Base-by-base conservation (phyloP, 345 rosid genomes). In the Hypericum androsaemum region DNA sequence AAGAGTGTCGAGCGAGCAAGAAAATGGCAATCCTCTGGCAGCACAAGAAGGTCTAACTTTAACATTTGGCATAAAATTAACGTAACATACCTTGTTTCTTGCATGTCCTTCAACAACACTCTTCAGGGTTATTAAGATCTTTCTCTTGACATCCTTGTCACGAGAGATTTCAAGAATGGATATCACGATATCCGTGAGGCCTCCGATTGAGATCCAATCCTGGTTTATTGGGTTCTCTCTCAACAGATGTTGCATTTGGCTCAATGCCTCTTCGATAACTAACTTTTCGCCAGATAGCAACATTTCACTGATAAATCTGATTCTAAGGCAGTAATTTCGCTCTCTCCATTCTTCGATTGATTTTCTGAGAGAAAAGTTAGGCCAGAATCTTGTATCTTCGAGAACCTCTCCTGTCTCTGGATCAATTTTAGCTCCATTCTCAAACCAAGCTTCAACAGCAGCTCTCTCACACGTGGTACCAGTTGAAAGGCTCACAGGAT, bases 321-420 rank as follows among this genome's bases (percentile, higher is more conserved):
- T 74, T 63, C 61, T 62, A 41, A 82, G 82, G 67, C 88, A 82
- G 56, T 77, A 77, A 54, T 82, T 82, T 41, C 76, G 73, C 63
- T 82, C 88, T 61, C 76, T 79, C 88, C 88, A 82, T 66, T 82
- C 88, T 50, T 79, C 84, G 62, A 82, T 79, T 14, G 88, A 77
- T 61, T 77, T 77, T 63, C 84, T 71, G 12, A 82, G 75, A 5
- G 69, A 72, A 45, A 72, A 63, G 56, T 82, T 82, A 43, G 88
- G 67, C 71, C 88, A 76, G 70, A 77, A 71, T 15, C 77, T 66
- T 53, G 51, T 72, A 56, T 79, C 84, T 59, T 66, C 77, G 41
- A 82, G 82, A 69, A 66, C 57, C 60, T 72, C 77, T 32, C 81
- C 63, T 0, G 84, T 82, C 60, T 74, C 79, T 0, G 88, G 88